phyloP scores from a whole-genome alignment of 2,329 filamentous ascomycete genomes.

The Fusarium nelsonii region DNA sequence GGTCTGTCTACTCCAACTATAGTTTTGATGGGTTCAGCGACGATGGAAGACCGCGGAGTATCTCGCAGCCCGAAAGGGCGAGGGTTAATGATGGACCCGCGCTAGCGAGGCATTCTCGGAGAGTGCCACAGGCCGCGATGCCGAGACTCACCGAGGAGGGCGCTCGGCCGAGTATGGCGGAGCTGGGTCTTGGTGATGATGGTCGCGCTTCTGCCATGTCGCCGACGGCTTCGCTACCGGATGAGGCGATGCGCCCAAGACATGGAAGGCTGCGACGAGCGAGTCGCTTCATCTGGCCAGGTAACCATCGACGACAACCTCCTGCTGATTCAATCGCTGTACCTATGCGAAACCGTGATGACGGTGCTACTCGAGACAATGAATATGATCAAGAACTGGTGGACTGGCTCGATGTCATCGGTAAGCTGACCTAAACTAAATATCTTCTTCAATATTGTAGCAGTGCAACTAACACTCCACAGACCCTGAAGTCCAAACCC shows the following conservation, averaged over 20 bases:
- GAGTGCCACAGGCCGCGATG: conserved; percentile 52
- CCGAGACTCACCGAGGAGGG: conserved; percentile 58
- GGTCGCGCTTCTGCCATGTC: conserved; percentile 39
- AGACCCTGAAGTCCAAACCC: conserved; percentile 86
- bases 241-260: conserved; percentile 26
- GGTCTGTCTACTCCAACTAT: conserved; percentile 37
- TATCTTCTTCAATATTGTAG: not conserved
- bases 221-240: conserved; percentile 48
- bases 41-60: conserved; percentile 51
- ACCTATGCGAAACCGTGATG: conserved; percentile 26
- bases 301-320: conserved; percentile 24
- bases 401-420: conserved; percentile 57
- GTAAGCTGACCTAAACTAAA: conserved; percentile 40
- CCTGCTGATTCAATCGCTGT: not conserved
- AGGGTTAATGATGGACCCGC: conserved; percentile 36
- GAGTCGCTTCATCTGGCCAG: conserved; percentile 49
- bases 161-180: conserved; percentile 52
- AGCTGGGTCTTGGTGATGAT: conserved; percentile 47
- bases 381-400: conserved; percentile 57
- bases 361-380: conserved; percentile 33
- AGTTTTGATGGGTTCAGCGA: conserved; percentile 31
- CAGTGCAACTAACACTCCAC: conserved; percentile 9
- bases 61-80: conserved; percentile 53
- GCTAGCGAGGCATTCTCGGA: conserved; percentile 49
- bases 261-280: conserved; percentile 34